Percentiles rank a stretch among this genome's conserved stretches.
phyloP scores from a whole-genome alignment of 306 rosid genomes.

The Alnus glutinosa region DNA sequence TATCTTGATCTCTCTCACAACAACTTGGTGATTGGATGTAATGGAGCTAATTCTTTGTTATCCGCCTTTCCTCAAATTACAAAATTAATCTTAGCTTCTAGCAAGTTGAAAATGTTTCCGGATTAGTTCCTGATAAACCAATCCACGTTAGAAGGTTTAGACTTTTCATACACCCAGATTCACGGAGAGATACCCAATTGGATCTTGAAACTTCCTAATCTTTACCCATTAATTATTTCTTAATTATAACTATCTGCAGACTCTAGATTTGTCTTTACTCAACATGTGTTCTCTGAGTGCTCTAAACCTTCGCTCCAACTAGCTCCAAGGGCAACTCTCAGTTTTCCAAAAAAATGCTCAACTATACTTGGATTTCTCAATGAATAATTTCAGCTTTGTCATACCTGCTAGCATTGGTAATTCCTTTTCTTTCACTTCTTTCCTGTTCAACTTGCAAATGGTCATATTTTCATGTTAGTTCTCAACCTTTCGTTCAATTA shows the following conservation, averaged over 20 bases:
- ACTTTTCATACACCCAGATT: slow-evolving; percentile 36
- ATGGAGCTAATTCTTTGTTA: background rate
- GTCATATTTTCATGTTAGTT: slow-evolving; percentile 16
- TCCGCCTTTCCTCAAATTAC: background rate
- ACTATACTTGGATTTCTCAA: slow-evolving; percentile 41
- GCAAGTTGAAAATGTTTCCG: background rate
- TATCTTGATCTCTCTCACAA: slow-evolving; percentile 6
- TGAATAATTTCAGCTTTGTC: slow-evolving; percentile 29
- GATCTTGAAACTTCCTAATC: slow-evolving; percentile 35
- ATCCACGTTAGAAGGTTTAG: slow-evolving; percentile 8
- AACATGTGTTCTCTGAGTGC: background rate
- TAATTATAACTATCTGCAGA: slow-evolving; percentile 20
- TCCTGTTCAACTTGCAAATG: slow-evolving; percentile 1
- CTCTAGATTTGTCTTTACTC: slow-evolving; percentile 5
- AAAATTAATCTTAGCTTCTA: background rate
- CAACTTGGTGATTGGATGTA: background rate
- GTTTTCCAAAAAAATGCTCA: accelerated
- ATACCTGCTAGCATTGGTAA: slow-evolving; percentile 22
- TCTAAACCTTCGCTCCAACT: slow-evolving; percentile 49
- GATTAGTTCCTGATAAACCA: background rate
- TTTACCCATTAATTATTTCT: slow-evolving; percentile 44
- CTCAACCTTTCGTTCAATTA: slow-evolving; percentile 42
- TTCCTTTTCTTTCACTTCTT: accelerated
- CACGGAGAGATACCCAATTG: slow-evolving; percentile 36
- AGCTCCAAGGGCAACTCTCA: slow-evolving; percentile 34